Evolutionary conservation across 805 yeast genomes (phyloP).

Genomic region (Pichia exigua): DNA sequence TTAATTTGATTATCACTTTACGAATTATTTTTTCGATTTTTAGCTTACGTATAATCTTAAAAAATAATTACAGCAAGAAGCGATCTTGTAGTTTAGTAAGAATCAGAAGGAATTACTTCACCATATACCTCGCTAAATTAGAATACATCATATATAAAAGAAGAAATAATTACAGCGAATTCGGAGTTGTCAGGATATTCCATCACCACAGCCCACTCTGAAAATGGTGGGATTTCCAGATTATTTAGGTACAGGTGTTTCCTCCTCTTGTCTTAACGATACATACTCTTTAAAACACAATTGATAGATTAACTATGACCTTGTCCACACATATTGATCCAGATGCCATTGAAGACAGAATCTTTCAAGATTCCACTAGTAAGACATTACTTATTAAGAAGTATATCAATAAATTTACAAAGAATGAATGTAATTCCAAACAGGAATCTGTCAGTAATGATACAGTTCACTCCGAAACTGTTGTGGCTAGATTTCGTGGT

Average conservation of each 20-base stretch:
- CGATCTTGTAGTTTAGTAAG: no score
- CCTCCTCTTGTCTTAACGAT: no score
- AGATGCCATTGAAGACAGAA: constrained; percentile 31
- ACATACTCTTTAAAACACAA: not conserved
- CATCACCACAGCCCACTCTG: no score
- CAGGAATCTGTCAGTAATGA: not conserved
- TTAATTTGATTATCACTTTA: not conserved
- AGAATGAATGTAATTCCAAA: constrained; percentile 5
- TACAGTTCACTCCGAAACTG: not conserved
- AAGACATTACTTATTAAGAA: constrained; percentile 12
- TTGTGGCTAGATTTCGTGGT: constrained; percentile 29
- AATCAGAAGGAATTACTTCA: no score
- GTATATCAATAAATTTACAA: constrained; percentile 15
- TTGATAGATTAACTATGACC: no score
- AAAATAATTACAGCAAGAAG: no score
- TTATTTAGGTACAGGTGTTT: no score
- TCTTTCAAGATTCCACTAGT: constrained; percentile 19
- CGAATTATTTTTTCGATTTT: not conserved
- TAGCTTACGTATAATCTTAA: not conserved
- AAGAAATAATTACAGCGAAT: no score
- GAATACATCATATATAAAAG: no score
- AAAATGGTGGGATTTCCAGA: no score
- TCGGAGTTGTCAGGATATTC: no score
- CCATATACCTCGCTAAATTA: no score
- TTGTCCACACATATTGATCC: constrained; percentile 39